A percentile compares a stretch with the other conserved stretches of the same genome.
phyloP scores from a whole-genome alignment of 2,329 filamentous ascomycete genomes.

The Didymella glomerata region DNA sequence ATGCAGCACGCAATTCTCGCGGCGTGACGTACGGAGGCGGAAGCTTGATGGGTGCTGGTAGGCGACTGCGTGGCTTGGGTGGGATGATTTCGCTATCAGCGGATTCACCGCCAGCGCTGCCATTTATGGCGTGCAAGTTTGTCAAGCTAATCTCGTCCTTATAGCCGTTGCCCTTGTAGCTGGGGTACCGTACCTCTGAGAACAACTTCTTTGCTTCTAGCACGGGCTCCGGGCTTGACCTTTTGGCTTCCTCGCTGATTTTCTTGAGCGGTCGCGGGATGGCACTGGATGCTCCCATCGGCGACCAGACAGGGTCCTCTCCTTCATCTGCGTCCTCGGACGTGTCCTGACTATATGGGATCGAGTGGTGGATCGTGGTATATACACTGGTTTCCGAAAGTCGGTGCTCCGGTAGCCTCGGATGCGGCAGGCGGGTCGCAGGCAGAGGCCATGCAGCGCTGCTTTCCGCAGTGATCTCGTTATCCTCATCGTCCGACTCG shows the following conservation, averaged over 20 bases:
- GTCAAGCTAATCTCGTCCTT: conserved; percentile 30
- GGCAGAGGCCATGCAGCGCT: conserved; percentile 4
- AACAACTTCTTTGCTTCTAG: conserved; percentile 7
- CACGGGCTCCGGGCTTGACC: not conserved
- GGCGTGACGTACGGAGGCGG: conserved; percentile 23
- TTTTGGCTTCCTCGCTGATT: not conserved
- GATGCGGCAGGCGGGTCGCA: conserved; percentile 10
- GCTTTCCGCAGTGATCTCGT: not conserved
- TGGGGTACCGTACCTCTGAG: conserved; percentile 27
- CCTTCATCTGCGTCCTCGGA: not conserved
- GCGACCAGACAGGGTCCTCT: conserved; percentile 21
- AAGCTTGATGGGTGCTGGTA: conserved; percentile 33
- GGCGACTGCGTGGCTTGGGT: conserved; percentile 22
- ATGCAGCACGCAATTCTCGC: conserved; percentile 21
- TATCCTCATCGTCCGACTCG: not conserved
- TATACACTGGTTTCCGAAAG: conserved; percentile 29
- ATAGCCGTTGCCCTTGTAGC: conserved; percentile 39
- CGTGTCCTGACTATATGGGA: conserved; percentile 23
- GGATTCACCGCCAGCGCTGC: not conserved
- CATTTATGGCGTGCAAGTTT: conserved; percentile 22
- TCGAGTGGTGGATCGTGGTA: conserved; percentile 26
- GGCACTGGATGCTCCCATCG: conserved; percentile 30
- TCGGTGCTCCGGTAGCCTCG: conserved; percentile 12
- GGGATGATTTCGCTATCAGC: not conserved
- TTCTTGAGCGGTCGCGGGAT: conserved; percentile 30